Conservation (phyloP, 2,329 filamentous ascomycete genomes). For the Akanthomyces muscarius region DNA sequence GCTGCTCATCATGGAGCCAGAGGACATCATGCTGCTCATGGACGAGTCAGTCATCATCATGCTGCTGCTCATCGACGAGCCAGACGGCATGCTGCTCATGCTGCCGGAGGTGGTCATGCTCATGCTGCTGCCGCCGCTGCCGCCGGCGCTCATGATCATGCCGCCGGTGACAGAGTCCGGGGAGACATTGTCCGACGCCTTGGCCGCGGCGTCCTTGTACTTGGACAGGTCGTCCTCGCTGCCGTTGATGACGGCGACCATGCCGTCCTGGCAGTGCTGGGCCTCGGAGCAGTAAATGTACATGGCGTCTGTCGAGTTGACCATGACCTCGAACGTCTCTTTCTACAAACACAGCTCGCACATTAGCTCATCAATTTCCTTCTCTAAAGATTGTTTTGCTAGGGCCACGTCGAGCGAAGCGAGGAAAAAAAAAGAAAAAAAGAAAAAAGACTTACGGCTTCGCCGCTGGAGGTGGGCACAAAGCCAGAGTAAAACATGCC, state of each 20-base stretch:
- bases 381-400: too few species aligned
- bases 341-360: not conserved
- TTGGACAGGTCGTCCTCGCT: not conserved
- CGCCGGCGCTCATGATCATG: not conserved
- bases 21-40: not conserved
- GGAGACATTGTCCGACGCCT: slow-evolving; percentile 6
- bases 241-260: slow-evolving; percentile 15
- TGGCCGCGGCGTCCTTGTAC: slow-evolving; percentile 5
- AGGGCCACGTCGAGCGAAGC: slow-evolving; percentile 1
- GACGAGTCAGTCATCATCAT: not conserved
- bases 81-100: not conserved
- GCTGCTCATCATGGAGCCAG: not conserved
- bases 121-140: not conserved
- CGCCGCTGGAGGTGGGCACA: not conserved
- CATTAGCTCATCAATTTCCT: not conserved
- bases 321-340: slow-evolving; percentile 24
- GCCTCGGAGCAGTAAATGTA: slow-evolving; percentile 29
- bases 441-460: slow-evolving; percentile 5
- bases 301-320: slow-evolving; percentile 29
- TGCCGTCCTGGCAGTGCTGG: slow-evolving; percentile 28
- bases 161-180: not conserved
- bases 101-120: not conserved
- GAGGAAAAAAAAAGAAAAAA: not conserved
- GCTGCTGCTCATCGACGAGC: not conserved
- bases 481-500: slow-evolving; percentile 14